Evolutionary conservation across 129 eudicot genomes (phyloP), one percentile per base, ranked within the genome.

Genomic region (Tagetes patula): DNA sequence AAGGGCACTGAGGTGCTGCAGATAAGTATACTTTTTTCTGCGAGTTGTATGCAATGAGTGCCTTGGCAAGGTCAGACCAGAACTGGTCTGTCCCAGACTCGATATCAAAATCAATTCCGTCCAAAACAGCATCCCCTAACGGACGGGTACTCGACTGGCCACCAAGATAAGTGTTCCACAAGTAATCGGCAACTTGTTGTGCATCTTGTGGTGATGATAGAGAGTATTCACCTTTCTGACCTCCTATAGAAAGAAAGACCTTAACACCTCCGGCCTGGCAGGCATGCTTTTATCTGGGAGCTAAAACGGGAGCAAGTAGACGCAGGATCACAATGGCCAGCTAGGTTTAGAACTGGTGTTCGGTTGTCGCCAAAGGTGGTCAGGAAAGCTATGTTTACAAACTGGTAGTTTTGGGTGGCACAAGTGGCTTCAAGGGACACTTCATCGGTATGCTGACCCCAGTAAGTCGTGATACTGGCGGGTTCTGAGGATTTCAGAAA

Each of bases 1-100:
- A 65, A 1, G 89, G 91, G 49, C 96, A 90, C 36, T 87, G 96
- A 13, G 96, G 96, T 13, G 96, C 96, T 5, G 94, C 96, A 9
- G 91, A 75, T 27, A 90, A 74, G 80, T 76, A 74, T 1, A 90
- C 93, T 46, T 83, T 83, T n/a, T 79, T 77, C 49, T 69, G 84
- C 6, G 82, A 36, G 70, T 67, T 66, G 39, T 73, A 79, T 0
- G 77, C 88, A 1, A 79, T 34, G 1, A 87, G 75, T 4, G 85
- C 84, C 72, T 65, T 66, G 27, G 95, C 91, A 0, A 90, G 84
- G 7, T 79, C 87, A 5, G 78, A 77, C 81, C 82, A 90, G 61
- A 33, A 78, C 65, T 65, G 81, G 33, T 50, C 67, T 0, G 85
- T 5, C 8, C 89, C 96, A 0, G 55, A 0, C 69, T 87, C 96